Conservation (phyloP, 2,329 filamentous ascomycete genomes). For the Fusarium vanettenii region DNA sequence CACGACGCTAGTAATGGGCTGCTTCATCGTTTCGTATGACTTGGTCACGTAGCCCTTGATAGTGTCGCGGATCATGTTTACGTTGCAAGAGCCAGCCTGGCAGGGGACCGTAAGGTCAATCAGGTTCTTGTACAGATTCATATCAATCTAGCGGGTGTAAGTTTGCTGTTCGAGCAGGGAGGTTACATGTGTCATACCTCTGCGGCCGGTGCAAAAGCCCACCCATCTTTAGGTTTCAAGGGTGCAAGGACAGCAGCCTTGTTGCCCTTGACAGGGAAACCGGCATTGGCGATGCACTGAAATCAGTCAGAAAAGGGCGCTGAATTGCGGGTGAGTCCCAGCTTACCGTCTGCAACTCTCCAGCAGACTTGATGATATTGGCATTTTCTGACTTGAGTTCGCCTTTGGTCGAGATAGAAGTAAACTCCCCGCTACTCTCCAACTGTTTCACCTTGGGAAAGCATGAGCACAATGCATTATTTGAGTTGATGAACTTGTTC, state of each 20-base stretch:
- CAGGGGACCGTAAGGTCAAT: neutral
- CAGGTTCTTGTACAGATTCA: neutral
- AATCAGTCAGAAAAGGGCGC: neutral
- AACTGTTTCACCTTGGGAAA: neutral
- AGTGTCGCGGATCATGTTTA: neutral
- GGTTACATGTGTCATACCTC: neutral
- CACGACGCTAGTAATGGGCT: neutral
- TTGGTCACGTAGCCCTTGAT: neutral
- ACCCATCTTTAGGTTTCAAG: neutral
- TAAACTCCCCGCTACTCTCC: neutral
- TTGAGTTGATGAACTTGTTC: neutral
- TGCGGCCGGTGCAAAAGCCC: neutral
- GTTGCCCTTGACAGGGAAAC: neutral
- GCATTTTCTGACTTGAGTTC: neutral
- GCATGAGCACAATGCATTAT: neutral
- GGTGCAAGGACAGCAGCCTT: neutral
- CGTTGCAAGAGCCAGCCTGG: neutral
- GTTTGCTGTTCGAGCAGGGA: neutral
- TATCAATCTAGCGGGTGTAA: neutral
- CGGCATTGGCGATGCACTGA: neutral
- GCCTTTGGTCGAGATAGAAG: neutral
- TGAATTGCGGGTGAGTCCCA: neutral
- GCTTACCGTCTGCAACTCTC: neutral
- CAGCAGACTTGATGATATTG: neutral
- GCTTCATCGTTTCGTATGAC: neutral